Base-by-base conservation (phyloP, 768 basidiomycete genomes). In the Fistulinella prunicolor region DNA sequence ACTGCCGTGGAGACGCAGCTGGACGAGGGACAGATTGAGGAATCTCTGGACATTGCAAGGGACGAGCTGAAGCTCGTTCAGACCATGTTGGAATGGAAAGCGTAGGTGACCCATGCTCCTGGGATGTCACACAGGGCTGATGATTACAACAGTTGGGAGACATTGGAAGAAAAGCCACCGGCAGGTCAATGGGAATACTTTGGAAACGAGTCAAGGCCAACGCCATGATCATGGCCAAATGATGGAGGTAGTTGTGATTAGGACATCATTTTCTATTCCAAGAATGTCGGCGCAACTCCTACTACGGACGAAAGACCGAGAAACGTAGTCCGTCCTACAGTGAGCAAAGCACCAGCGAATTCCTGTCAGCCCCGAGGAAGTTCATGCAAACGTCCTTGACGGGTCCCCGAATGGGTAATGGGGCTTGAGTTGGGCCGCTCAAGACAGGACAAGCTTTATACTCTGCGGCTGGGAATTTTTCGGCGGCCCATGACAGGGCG, bases 81-180 rank as follows among this genome's bases (percentile, higher is more conserved):
- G 26, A 89, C 89, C 70, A 89, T 96, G 86, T 62, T 85, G n/a
- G 86, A 94, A 63, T 98, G 92, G 93, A 95, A 94, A 73, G 81
- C 89, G 94, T 97, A 67, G 67, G 93, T 86, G 44, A 44, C 23
- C 41, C 35, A 8, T 53, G 5, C 39, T 24, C 12, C 10, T 41
- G 34, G 50, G 30, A 46, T 49, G 7, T 29, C 35, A 29, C 26
- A 41, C 13, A 26, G 36, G 35, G 49, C 44, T 53, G 37, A 55
- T 24, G 26, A 4, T 53, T 4, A 19, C 49, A n/a, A 38, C 57
- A 93, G 94, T 32, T 96, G 92, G 93, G 94, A 95, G 65, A 77
- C 89, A 14, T 70, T 96, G 53, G 86, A 86, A 62, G 86, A 91
- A 65, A 85, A 82, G 49, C 81, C 91, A 20, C 81, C 82, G 51